Percentiles rank a stretch among this genome's conserved stretches.
phyloP scores from a whole-genome alignment of 805 yeast species.

The Teunomyces tritomae region DNA sequence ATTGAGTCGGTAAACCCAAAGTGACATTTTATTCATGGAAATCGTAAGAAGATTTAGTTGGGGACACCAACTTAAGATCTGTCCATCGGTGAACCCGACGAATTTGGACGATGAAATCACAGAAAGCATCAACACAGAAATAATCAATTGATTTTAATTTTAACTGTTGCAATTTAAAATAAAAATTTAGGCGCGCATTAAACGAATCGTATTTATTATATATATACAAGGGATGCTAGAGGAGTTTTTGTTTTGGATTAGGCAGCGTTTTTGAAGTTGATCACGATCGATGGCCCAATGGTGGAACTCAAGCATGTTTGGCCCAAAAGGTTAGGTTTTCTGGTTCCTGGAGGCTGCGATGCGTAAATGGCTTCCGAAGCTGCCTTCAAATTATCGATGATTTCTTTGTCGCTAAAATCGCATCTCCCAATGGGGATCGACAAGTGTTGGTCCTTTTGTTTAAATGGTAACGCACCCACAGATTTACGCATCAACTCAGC shows the following conservation, averaged over 20 bases:
- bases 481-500: conserved; percentile 49
- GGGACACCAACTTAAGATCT: conserved; percentile 48
- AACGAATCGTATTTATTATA: background rate
- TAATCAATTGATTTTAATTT: too few relatives aligned
- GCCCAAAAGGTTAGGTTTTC: conserved; percentile 69
- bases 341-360: conserved; percentile 54
- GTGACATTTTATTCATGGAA: conserved; percentile 47
- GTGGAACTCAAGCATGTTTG: conserved; percentile 67
- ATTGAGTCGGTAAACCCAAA: conserved; percentile 51
- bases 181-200: too few relatives aligned
- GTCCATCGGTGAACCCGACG: conserved; percentile 34
- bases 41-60: conserved; percentile 52
- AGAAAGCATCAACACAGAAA: background rate
- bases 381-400: conserved; percentile 66
- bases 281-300: conserved; percentile 76
- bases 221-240: conserved; percentile 9
- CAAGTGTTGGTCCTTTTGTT: conserved; percentile 63
- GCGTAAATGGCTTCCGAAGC: conserved; percentile 62
- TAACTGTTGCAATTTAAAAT: too few relatives aligned
- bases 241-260: conserved; percentile 9
- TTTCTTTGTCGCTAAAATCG: conserved; percentile 72
- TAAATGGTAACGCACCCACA: conserved; percentile 71
- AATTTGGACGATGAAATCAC: conserved; percentile 9
- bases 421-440: conserved; percentile 74
- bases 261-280: conserved; percentile 33